Evolutionary conservation across 768 basidiomycete genomes (phyloP).

Genomic region (Boletellus ananas): DNA sequence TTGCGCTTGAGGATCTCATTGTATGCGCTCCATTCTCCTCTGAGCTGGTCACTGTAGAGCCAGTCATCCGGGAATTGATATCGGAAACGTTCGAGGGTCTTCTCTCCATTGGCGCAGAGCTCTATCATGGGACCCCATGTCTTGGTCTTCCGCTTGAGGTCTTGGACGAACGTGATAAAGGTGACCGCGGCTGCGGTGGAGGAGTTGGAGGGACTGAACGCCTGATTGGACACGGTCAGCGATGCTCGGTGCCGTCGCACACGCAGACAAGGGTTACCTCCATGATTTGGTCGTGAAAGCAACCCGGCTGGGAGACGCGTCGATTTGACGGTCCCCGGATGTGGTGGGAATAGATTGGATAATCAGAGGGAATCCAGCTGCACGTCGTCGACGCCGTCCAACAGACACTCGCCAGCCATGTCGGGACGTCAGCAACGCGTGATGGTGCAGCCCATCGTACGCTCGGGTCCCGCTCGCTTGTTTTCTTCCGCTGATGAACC

Average conservation of each 20-base stretch:
- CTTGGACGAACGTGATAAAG: conserved; percentile 99
- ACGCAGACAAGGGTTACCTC: conserved; percentile 18
- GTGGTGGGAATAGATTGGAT: conserved; percentile 23
- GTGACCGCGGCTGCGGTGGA: conserved; percentile 98
- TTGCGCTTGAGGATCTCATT: conserved; percentile 97
- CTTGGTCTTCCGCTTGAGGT: conserved; percentile 95
- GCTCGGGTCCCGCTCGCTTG: conserved; percentile 27
- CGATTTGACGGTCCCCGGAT: not conserved
- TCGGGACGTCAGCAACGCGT: conserved; percentile 91
- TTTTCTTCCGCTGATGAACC: conserved; percentile 2
- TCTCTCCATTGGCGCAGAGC: conserved; percentile 90
- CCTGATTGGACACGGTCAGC: conserved; percentile 35
- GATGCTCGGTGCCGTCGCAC: not conserved
- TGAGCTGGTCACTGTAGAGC: conserved; percentile 96
- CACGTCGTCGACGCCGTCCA: conserved; percentile 6
- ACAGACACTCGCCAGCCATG: conserved; percentile 50
- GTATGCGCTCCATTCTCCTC: conserved; percentile 98
- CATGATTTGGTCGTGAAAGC: conserved; percentile 25
- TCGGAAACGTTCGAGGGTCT: conserved; percentile 93
- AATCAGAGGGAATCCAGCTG: conserved; percentile 10
- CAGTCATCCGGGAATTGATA: conserved; percentile 97
- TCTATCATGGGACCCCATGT: conserved; percentile 97
- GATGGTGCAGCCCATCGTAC: conserved; percentile 99
- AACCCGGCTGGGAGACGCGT: conserved; percentile 16
- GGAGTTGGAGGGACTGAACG: conserved; percentile 73